Percentiles rank a stretch among this genome's conserved stretches.
phyloP scores from a whole-genome alignment of 495 filamentous ascomycete genomes.

The Tuber borchii region DNA sequence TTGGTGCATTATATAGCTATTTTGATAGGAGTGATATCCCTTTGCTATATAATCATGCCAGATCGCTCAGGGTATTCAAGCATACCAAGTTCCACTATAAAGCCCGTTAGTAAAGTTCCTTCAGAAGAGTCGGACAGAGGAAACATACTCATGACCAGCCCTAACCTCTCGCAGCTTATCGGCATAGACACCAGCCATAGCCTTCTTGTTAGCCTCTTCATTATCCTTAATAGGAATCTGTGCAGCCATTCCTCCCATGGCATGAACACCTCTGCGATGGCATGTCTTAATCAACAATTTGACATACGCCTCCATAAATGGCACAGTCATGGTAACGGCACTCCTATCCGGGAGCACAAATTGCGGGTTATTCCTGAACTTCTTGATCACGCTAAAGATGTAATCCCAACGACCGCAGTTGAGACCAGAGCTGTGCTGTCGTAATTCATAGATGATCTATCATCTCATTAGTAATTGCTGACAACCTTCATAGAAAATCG shows the following conservation, averaged over 20 bases:
- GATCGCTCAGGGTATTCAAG: neutral
- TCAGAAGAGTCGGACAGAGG: neutral
- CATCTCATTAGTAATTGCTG: constrained; percentile 13
- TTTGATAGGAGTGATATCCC: neutral
- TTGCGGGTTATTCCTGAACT: constrained; percentile 87
- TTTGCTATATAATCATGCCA: neutral
- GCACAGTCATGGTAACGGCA: constrained; percentile 93
- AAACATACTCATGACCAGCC: constrained; percentile 74
- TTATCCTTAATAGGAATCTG: constrained; percentile 98
- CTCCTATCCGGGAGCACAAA: constrained; percentile 91
- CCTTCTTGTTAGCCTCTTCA: constrained; percentile 77
- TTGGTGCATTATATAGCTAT: neutral
- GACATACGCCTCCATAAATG: constrained; percentile 98
- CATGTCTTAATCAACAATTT: constrained; percentile 96
- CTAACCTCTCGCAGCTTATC: constrained; percentile 96
- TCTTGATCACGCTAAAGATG: constrained; percentile 99
- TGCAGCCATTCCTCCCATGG: constrained; percentile 99
- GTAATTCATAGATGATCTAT: constrained; percentile 95
- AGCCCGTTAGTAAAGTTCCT: constrained; percentile 19
- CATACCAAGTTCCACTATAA: constrained; percentile 38
- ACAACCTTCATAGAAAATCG: neutral
- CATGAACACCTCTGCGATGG: constrained; percentile 89
- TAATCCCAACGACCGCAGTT: constrained; percentile 99
- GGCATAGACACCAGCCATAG: constrained; percentile 85
- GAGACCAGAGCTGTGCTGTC: constrained; percentile 89